Base-by-base conservation (phyloP, 2,329 filamentous ascomycete genomes). In the Ophiostoma quercus region DNA sequence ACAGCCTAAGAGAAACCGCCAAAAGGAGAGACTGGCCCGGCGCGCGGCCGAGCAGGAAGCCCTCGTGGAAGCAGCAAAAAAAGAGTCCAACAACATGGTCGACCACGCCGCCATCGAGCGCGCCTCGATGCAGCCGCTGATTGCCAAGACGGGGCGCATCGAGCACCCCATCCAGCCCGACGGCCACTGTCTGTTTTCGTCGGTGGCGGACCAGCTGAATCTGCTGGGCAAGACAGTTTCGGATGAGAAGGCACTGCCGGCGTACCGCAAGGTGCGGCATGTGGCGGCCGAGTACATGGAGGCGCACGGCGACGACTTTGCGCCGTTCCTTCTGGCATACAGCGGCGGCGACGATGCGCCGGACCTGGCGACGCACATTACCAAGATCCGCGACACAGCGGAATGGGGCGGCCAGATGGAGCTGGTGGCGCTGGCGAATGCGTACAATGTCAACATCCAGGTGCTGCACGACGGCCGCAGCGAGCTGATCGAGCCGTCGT, bases 401-500 rank as follows among this genome's bases (percentile, higher is more conserved):
- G 94, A 97, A 80, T 99, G 95, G 95, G 95, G 95, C 67, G 95
- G 95, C 0, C 92, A 98, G 82, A 80, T 97, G 73, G 95, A 99
- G 82, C 80, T 99, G 70, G 84, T 89, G 78, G 95, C 95, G 32
- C 83, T 99, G 77, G 91, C 94, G 67, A 89, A 87, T 77, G 87
- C 87, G 69, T 98, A 96, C 75, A 87, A 86, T 2, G 87, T 95
- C 12, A 87, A 90, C 76, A 94, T 98, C 72, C 88, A 89, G 76
- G 90, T 99, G 14, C 82, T 99, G 72, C 94, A 97, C 76, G 90
- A 94, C 77, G 92, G 93, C 4, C 82, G 89, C 70, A 88, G 91
- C 70, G 92, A 96, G 78, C 89, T 86, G 74, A 92, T 98, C 72
- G 83, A 85, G 75, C 84, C 87, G 73, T 76, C 75, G 7, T 19